Conservation (phyloP, 192 early-diverging fungal species). For the Bifiguratus adelaidae region DNA sequence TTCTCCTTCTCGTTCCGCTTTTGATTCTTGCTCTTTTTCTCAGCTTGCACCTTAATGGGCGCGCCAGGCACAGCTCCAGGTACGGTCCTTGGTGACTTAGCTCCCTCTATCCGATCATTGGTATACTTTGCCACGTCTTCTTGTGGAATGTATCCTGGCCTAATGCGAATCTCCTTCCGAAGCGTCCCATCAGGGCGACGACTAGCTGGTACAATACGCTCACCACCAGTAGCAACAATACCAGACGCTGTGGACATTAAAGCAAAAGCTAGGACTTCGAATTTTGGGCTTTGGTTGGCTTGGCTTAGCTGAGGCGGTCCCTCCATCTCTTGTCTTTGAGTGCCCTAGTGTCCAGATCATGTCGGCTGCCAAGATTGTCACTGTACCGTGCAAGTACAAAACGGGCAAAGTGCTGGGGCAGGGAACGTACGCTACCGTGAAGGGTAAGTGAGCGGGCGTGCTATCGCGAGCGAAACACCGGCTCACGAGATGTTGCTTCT, state of each 20-base stretch:
- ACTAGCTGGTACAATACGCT: conserved; percentile 46
- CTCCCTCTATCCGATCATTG: conserved; percentile 36
- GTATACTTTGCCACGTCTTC: conserved; percentile 56
- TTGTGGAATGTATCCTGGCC: conserved; percentile 53
- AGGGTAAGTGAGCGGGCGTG: conserved; percentile 27
- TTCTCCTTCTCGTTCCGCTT: conserved; percentile 19
- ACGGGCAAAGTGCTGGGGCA: conserved; percentile 53
- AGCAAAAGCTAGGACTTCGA: too few species aligned
- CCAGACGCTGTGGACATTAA: conserved; percentile 17
- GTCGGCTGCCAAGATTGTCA: neutral
- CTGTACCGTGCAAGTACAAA: conserved; percentile 50
- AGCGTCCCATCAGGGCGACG: conserved; percentile 57
- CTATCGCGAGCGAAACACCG: neutral
- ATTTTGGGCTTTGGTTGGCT: too few species aligned
- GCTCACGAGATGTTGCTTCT: neutral
- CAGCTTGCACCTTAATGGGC: neutral
- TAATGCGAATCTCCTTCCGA: conserved; percentile 57
- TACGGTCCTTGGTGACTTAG: neutral
- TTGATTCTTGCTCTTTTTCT: conserved; percentile 39
- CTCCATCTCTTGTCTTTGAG: too few species aligned
- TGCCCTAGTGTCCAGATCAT: too few species aligned
- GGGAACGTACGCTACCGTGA: conserved; percentile 58
- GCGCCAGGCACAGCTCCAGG: conserved; percentile 5
- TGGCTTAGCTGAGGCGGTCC: too few species aligned
- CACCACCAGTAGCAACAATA: conserved; percentile 23